Percentiles rank a stretch among this genome's conserved stretches.
Evolutionary conservation across 441 rosid species (phyloP).

Genomic region (Arabidopsis lyrata): DNA sequence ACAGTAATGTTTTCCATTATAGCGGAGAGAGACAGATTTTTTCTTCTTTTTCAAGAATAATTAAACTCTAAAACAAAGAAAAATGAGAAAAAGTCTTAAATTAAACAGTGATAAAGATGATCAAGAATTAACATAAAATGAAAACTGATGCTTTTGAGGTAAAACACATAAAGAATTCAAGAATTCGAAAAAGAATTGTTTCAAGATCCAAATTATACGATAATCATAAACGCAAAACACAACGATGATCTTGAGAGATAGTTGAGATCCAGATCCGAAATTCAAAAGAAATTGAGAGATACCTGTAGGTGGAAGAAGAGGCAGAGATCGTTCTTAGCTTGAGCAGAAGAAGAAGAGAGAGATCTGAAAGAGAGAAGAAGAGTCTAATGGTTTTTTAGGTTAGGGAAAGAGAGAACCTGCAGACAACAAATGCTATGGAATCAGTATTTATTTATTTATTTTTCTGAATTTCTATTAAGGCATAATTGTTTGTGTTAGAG

Average conservation of each 20-base stretch:
- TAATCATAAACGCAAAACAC: neutral
- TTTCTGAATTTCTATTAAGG: neutral
- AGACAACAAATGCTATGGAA: constrained; percentile 31
- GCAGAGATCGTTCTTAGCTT: neutral
- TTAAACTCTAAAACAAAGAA: neutral
- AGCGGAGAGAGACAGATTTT: constrained; percentile 37
- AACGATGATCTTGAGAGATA: neutral
- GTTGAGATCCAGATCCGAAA: neutral
- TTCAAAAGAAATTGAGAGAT: neutral
- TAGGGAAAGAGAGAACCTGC: constrained; percentile 26
- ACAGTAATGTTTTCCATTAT: neutral
- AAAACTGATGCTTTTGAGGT: constrained; percentile 2
- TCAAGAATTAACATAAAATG: neutral
- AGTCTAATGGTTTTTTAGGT: constrained; percentile 28
- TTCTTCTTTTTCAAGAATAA: neutral
- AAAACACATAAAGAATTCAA: neutral
- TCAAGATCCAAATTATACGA: constrained; percentile 22
- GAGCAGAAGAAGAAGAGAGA: constrained; percentile 15
- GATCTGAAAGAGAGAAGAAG: constrained; percentile 37
- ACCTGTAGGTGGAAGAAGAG: constrained; percentile 32
- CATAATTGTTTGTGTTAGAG: neutral
- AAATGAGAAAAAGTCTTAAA: constrained; percentile 25
- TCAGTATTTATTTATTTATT: constrained; percentile 16
- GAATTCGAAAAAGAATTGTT: neutral
- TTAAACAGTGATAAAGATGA: constrained; percentile 25